These are phyloP conservation scores for Zhuliangozyma parablackwelliae DNA, from an alignment of 1,139 yeast species.

Conservation along the genomic window DNA sequence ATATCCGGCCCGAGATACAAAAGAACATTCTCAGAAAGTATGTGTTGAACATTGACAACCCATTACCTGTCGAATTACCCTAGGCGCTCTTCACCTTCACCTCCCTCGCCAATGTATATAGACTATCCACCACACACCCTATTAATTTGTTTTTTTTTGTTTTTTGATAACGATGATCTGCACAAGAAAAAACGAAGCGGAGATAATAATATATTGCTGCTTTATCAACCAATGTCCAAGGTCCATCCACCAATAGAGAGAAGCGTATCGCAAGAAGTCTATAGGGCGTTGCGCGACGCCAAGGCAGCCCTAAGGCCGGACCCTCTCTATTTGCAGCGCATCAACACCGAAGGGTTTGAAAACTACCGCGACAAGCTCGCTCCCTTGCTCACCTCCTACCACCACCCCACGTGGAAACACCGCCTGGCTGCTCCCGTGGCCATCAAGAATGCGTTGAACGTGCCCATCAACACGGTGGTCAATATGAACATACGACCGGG, in stretches of 20 bases:
- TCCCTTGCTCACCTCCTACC: conserved; percentile 10
- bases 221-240: no score
- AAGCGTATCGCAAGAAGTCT: no score
- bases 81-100: no score
- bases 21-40: conserved; percentile 42
- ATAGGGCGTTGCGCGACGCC: conserved; percentile 1
- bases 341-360: conserved; percentile 3
- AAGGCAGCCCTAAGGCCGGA: conserved; percentile 6
- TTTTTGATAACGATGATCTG: no score
- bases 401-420: background rate
- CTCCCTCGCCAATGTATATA: no score
- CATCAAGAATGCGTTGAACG: conserved; percentile 23
- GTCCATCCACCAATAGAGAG: no score
- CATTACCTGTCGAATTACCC: conserved; percentile 23
- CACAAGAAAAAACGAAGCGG: no score
- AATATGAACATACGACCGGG: conserved; percentile 42
- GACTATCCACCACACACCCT: no score
- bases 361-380: conserved; percentile 14
- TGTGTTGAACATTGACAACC: conserved; percentile 33
- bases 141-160: no score
- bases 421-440: conserved; percentile 14
- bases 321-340: conserved; percentile 1
- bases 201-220: no score
- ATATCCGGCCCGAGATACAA: conserved; percentile 23
- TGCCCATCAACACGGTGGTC: conserved; percentile 29